phyloP scores from a whole-genome alignment of 2,329 filamentous ascomycete species.

The Fusarium redolens region DNA sequence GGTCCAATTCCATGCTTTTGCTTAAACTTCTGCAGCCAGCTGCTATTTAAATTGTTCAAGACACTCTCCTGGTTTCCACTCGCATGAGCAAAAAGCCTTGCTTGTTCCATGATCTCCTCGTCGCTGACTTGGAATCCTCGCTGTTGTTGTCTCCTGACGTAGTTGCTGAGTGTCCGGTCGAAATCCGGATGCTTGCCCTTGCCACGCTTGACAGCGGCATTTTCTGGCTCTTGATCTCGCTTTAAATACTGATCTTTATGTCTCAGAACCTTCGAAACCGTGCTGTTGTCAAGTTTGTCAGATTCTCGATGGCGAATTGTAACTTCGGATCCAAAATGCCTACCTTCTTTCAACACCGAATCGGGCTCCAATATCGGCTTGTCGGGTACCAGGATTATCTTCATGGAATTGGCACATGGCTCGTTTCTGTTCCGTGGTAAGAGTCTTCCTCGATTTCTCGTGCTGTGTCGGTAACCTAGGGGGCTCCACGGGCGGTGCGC shows the following conservation, averaged over 20 bases:
- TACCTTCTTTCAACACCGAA: constrained; percentile 99
- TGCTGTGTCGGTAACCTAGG: constrained; percentile 51
- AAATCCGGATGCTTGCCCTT: constrained; percentile 92
- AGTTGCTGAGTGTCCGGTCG: constrained; percentile 88
- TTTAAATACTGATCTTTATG: constrained; percentile 95
- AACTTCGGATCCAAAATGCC: constrained; percentile 40
- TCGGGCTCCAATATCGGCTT: constrained; percentile 94
- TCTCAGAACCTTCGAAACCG: constrained; percentile 96
- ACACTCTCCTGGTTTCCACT: constrained; percentile 76
- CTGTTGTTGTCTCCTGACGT: constrained; percentile 84
- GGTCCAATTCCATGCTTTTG: constrained; percentile 77
- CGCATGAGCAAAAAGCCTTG: constrained; percentile 81
- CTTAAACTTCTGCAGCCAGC: constrained; percentile 96
- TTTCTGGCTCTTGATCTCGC: constrained; percentile 77
- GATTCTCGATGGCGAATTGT: constrained; percentile 40
- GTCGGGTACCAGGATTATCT: constrained; percentile 89
- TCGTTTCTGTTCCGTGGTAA: constrained; percentile 90
- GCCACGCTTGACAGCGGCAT: constrained; percentile 78
- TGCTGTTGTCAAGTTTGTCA: constrained; percentile 66
- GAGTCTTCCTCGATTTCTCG: constrained; percentile 81
- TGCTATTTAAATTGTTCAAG: constrained; percentile 75
- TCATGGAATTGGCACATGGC: constrained; percentile 95
- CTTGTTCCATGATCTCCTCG: constrained; percentile 86
- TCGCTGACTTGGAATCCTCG: constrained; percentile 80
- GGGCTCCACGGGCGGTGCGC: constrained; percentile 57